Percentiles rank a stretch among this genome's conserved stretches.
Evolutionary conservation across 2,329 filamentous ascomycete species (phyloP).

Genomic region (Penicillium sp.): DNA sequence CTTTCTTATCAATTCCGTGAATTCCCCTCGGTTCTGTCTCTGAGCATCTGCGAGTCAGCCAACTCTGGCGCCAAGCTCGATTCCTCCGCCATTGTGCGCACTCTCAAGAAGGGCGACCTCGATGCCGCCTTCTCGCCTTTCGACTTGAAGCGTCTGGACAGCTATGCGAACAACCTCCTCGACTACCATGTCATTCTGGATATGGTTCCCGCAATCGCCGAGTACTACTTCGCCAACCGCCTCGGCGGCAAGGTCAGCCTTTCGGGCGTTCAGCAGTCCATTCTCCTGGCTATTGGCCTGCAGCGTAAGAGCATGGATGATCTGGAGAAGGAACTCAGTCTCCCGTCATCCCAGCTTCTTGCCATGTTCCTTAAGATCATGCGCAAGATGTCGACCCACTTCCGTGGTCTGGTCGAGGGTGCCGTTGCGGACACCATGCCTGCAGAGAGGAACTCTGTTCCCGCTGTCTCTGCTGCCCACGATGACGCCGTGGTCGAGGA

Average conservation of each 20-base stretch:
- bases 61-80: conserved; percentile 73
- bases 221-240: conserved; percentile 82
- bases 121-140: conserved; percentile 84
- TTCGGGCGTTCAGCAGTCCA: conserved; percentile 80
- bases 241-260: conserved; percentile 72
- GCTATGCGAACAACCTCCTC: conserved; percentile 94
- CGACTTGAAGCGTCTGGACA: conserved; percentile 92
- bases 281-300: conserved; percentile 87
- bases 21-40: conserved; percentile 77
- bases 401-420: conserved; percentile 74
- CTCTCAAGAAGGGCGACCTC: conserved; percentile 75
- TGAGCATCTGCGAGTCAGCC: conserved; percentile 88
- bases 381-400: conserved; percentile 81
- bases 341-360: conserved; percentile 79
- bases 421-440: conserved; percentile 74
- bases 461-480: conserved; percentile 61
- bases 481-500: conserved; percentile 68
- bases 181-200: conserved; percentile 98
- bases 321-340: conserved; percentile 76
- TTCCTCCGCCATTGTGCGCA: conserved; percentile 56
- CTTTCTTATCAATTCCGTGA: conserved; percentile 90
- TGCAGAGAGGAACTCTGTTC: conserved; percentile 52
- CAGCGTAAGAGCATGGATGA: conserved; percentile 87
- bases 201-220: conserved; percentile 80
- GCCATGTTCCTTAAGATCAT: conserved; percentile 98